Percentiles rank a stretch among this genome's conserved stretches.
These are phyloP conservation scores for Erigeron philadelphicus DNA, from an alignment of 140 eudicot species.

Conservation along the genomic window DNA sequence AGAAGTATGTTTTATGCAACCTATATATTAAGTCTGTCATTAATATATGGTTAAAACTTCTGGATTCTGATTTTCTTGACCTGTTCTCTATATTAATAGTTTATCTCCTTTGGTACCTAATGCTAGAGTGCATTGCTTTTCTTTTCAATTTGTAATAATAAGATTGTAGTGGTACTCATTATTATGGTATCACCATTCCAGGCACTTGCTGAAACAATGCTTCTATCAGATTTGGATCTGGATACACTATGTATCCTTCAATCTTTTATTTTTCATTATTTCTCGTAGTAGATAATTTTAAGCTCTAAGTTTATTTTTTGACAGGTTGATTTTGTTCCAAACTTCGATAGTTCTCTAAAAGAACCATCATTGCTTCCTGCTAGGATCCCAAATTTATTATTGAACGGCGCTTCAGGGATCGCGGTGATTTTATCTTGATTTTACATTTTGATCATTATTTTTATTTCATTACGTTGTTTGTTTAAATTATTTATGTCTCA, in stretches of 20 bases:
- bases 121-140: constrained; percentile 2
- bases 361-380: constrained; percentile 95
- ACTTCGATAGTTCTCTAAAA: constrained; percentile 84
- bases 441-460: constrained; percentile 1
- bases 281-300: neutral
- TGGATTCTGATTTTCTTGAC: neutral
- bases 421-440: constrained; percentile 52
- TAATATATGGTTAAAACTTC: constrained; percentile 4
- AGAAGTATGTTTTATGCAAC: constrained; percentile 46
- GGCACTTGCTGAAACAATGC: constrained; percentile 93
- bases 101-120: constrained; percentile 7
- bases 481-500: neutral
- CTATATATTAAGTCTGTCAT: neutral
- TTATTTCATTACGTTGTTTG: neutral
- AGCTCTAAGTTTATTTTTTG: constrained; percentile 15
- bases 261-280: neutral
- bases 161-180: constrained; percentile 14
- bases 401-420: constrained; percentile 95
- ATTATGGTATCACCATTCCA: constrained; percentile 29
- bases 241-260: constrained; percentile 53
- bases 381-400: constrained; percentile 71
- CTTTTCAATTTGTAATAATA: neutral
- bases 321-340: constrained; percentile 93
- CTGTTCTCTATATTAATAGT: neutral
- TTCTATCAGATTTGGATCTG: constrained; percentile 84